phyloP scores from a whole-genome alignment of 129 eudicot species.

The Scalesia atractyloides region DNA sequence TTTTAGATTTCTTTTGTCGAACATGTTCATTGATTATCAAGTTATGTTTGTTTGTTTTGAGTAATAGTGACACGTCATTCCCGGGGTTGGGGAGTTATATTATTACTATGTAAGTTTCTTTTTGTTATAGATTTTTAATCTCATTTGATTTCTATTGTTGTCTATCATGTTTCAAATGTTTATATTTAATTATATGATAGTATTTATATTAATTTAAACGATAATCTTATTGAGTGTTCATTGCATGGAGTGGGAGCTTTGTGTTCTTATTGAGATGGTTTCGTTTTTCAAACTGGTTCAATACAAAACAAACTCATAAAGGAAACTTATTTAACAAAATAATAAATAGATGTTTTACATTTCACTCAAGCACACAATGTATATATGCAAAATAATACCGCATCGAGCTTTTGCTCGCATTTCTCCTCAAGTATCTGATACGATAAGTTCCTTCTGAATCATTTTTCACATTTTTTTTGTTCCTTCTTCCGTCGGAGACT shows the following conservation, averaged over 20 bases:
- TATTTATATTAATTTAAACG: too few relatives aligned
- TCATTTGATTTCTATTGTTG: too few relatives aligned
- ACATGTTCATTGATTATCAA: too few relatives aligned
- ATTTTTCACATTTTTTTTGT: not conserved
- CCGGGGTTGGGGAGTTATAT: too few relatives aligned
- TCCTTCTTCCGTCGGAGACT: slow-evolving; percentile 14
- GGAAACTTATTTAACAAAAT: slow-evolving; percentile 8
- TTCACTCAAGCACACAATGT: slow-evolving; percentile 26
- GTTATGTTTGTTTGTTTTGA: too few relatives aligned
- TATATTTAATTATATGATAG: too few relatives aligned
- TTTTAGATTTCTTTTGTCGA: too few relatives aligned
- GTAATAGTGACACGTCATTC: too few relatives aligned
- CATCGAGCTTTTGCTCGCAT: slow-evolving; percentile 6
- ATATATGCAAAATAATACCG: slow-evolving; percentile 23
- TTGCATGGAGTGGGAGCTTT: not conserved
- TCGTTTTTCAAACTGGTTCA: not conserved
- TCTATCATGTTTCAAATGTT: too few relatives aligned
- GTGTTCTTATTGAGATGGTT: not conserved
- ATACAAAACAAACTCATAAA: not conserved
- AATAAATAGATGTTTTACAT: slow-evolving; percentile 24
- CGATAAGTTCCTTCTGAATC: slow-evolving; percentile 15
- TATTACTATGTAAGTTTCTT: too few relatives aligned
- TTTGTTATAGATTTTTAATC: too few relatives aligned
- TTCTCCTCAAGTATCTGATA: not conserved
- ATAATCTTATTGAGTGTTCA: not conserved